These are phyloP conservation scores for Sordariomycetes sp. DNA, from an alignment of 2,329 filamentous ascomycete species.

Conservation along the genomic window DNA sequence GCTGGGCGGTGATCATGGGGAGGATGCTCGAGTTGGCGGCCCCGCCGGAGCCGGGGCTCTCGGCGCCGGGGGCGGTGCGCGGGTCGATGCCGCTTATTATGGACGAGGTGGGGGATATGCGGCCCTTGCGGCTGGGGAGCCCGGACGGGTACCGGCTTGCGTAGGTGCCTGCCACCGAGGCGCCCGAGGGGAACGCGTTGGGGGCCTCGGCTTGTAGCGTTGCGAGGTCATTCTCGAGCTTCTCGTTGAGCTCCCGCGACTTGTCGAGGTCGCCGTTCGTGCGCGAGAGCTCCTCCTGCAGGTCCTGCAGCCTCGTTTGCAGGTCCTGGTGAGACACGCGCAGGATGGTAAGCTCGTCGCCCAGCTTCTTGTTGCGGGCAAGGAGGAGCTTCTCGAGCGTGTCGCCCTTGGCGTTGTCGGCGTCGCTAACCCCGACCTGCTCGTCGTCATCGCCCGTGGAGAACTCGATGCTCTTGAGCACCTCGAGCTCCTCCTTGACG, in stretches of 20 bases:
- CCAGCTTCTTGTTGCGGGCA: conserved; percentile 90
- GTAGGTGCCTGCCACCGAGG: conserved; percentile 89
- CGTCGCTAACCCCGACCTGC: conserved; percentile 17
- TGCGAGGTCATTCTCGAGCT: conserved; percentile 83
- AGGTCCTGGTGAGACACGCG: conserved; percentile 91
- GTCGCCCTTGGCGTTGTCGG: conserved; percentile 48
- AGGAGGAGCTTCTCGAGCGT: conserved; percentile 85
- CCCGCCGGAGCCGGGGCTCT: conserved; percentile 33
- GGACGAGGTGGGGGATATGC: conserved; percentile 84
- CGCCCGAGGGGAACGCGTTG: conserved; percentile 77
- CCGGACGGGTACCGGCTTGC: conserved; percentile 65
- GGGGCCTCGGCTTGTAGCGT: conserved; percentile 76
- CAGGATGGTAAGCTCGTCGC: conserved; percentile 84
- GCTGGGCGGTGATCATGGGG: conserved; percentile 96
- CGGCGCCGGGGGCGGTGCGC: conserved; percentile 38
- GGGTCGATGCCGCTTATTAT: conserved; percentile 97
- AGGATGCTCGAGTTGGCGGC: conserved; percentile 59
- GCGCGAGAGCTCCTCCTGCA: conserved; percentile 74
- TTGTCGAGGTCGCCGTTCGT: conserved; percentile 82
- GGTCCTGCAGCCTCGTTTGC: conserved; percentile 63
- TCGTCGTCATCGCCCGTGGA: conserved; percentile 80
- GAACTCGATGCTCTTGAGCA: conserved; percentile 96
- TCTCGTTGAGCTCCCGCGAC: conserved; percentile 73
- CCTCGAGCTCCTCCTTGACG: conserved; percentile 89
- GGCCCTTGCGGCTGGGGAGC: conserved; percentile 50